Evolutionary conservation across 306 rosid genomes (phyloP).

Genomic region (Cotoneaster glaucophyllus): DNA sequence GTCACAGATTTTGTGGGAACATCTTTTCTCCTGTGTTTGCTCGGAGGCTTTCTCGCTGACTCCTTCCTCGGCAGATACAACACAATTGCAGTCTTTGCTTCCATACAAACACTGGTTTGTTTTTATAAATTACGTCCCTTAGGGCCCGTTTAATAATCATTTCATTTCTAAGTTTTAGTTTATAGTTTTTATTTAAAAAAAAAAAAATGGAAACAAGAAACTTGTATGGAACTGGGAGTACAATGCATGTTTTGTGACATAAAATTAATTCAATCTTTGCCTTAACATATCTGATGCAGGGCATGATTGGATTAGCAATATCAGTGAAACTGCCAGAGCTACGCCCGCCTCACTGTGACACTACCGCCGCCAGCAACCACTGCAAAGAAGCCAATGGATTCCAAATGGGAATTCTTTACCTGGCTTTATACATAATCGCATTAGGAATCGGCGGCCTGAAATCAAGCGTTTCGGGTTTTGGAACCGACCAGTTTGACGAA

Average conservation of each 20-base stretch:
- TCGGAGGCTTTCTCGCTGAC: conserved; percentile 93
- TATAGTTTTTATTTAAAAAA: no score
- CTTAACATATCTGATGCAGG: conserved; percentile 32
- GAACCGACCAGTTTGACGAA: conserved; percentile 83
- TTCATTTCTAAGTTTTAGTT: no score
- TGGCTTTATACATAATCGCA: conserved; percentile 64
- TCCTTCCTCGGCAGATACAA: conserved; percentile 83
- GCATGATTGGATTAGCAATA: conserved; percentile 63
- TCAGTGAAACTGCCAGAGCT: conserved; percentile 58
- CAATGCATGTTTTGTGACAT: no score
- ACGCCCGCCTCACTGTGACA: conserved; percentile 65
- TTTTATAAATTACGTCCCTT: neutral
- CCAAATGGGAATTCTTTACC: conserved; percentile 75
- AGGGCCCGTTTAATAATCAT: neutral
- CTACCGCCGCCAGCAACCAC: conserved; percentile 4
- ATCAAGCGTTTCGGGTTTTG: conserved; percentile 94
- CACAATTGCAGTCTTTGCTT: conserved; percentile 69
- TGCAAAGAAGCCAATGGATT: conserved; percentile 62
- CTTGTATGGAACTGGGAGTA: no score
- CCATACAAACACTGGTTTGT: conserved; percentile 64
- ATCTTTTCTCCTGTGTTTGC: conserved; percentile 72
- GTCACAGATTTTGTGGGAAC: conserved; percentile 91
- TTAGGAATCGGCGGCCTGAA: conserved; percentile 87
- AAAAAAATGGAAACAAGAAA: no score
- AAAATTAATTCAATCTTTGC: neutral